Conservation (phyloP, 495 filamentous ascomycete species). For the Elaphomyces granulatus region DNA sequence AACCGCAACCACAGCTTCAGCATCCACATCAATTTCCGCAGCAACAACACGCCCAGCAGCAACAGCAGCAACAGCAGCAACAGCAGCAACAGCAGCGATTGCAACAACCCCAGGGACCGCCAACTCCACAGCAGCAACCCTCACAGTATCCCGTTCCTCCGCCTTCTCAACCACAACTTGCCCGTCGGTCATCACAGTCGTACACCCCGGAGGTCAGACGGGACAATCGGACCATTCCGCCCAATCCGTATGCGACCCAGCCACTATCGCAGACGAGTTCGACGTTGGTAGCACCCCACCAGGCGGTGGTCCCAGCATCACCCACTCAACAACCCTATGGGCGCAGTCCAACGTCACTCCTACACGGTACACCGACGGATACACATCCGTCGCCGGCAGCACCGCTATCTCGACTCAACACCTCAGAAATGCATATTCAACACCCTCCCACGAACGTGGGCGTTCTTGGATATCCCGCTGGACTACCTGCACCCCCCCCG, state of each 20-base stretch:
- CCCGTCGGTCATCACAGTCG: conserved; percentile 1
- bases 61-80: conserved; percentile 31
- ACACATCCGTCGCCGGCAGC: conserved; percentile 20
- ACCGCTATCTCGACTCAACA: conserved; percentile 38
- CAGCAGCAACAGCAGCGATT: conserved; percentile 33
- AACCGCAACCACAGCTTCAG: not conserved
- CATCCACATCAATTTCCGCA: no score
- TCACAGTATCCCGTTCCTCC: conserved; percentile 2
- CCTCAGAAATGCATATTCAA: conserved; percentile 38
- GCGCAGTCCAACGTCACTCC: conserved; percentile 5
- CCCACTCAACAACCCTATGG: conserved; percentile 16
- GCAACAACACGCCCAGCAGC: no score
- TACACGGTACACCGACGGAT: conserved; percentile 1
- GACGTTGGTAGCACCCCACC: conserved; percentile 7
- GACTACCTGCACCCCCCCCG: conserved; percentile 23
- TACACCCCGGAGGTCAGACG: conserved; percentile 18
- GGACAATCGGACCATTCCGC: conserved; percentile 21
- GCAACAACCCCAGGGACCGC: conserved; percentile 27
- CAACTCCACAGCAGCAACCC: no score
- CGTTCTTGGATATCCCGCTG: conserved; percentile 16
- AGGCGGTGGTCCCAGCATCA: conserved; percentile 12
- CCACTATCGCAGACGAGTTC: conserved; percentile 4
- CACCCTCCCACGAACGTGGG: conserved; percentile 18
- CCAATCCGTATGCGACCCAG: conserved; percentile 22
- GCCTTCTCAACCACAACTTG: conserved; percentile 1